These are phyloP conservation scores for Aschersonia sp. DNA, from an alignment of 2,329 filamentous ascomycete genomes.

Conservation along the genomic window DNA sequence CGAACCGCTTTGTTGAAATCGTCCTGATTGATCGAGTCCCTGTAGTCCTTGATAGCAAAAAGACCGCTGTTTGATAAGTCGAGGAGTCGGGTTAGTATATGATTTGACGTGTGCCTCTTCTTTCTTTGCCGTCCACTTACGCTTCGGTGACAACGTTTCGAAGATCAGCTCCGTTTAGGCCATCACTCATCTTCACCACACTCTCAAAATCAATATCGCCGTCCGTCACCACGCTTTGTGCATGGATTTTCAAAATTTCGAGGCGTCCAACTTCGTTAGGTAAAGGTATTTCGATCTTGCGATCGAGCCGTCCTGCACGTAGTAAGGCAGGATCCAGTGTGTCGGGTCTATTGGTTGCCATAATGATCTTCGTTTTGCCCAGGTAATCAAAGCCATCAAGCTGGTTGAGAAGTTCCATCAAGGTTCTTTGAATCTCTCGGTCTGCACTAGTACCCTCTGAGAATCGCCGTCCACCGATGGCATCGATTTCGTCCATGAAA, in stretches of 20 bases:
- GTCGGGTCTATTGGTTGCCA: conserved; percentile 96
- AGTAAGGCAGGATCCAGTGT: conserved; percentile 88
- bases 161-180: conserved; percentile 92
- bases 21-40: conserved; percentile 92
- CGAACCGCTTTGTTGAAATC: conserved; percentile 99
- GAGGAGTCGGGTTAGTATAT: background rate
- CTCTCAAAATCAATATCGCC: conserved; percentile 98
- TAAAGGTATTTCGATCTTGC: conserved; percentile 95
- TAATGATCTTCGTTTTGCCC: conserved; percentile 99
- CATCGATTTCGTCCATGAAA: conserved; percentile 99
- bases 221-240: conserved; percentile 71
- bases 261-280: conserved; percentile 93
- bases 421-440: conserved; percentile 91
- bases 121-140: conserved; percentile 40
- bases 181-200: conserved; percentile 99
- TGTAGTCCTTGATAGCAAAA: conserved; percentile 96
- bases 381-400: conserved; percentile 98
- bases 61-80: conserved; percentile 47
- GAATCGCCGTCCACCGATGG: conserved; percentile 91
- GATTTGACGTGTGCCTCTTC: background rate
- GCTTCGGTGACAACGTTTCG: conserved; percentile 97
- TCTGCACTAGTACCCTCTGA: conserved; percentile 96
- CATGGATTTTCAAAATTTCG: conserved; percentile 97
- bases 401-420: conserved; percentile 98
- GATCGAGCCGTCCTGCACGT: conserved; percentile 82